Base-by-base conservation (phyloP, 257 asterid genomes). In the Penstemon barbatus region DNA sequence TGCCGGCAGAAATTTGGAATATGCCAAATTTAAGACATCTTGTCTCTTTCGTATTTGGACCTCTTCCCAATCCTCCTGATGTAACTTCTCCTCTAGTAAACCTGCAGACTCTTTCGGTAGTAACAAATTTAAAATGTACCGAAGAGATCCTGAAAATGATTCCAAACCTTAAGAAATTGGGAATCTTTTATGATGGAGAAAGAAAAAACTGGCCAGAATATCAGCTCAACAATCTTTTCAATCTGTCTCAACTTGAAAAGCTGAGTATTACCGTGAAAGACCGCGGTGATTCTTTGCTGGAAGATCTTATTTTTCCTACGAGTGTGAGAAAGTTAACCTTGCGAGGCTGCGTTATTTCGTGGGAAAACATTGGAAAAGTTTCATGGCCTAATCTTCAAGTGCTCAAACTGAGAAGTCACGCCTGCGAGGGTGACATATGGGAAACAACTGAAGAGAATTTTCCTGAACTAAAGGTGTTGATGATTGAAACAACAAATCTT, bases 361-460 rank as follows among this genome's bases (percentile, higher is more conserved):
- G n/a, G 60, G 40, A 19, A 70, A 41, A 58, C 5, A 13, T 70
- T 61, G 5, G 3, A 2, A 49, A 39, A n/a, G 52, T 70, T 4
- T 51, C 11, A 0, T 48, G 58, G 60, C 60, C 51, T 12, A 46
- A 69, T 6, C 60, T 69, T 5, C 52, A 50, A 8, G 60, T 59
- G 33, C 61, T 70, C 59, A 70, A 60, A 70, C 53, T 70, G 65
- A 56, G 39, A 50, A 8, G 19, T 0, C 7, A 15, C 6, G 51
- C 61, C 3, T 57, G 37, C 15, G 4, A 7, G 3, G 72, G 73
- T 4, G 40, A 6, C 6, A 12, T 55, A 36, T 77, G 77, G 78
- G 69, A 63, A 57, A 56, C 72, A 4, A 40, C 3, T 8, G 75
- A 68, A 33, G 75, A 72, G 8, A 61, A 62, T 8, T 77, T 63